Conservation (phyloP, 164 flowering plant species). For the Chimonanthus praecox region DNA sequence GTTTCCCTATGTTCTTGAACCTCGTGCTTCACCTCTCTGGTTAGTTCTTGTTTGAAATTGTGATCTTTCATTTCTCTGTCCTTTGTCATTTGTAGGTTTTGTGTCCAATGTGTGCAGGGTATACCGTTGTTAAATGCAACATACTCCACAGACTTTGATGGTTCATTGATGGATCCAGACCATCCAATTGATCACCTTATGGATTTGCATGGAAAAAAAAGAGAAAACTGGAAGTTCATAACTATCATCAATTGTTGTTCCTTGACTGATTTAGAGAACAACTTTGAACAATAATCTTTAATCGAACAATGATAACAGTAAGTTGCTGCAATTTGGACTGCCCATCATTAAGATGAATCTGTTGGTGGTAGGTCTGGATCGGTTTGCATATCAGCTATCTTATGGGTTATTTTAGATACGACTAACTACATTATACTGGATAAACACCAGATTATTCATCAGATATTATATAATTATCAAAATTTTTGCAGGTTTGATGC, state of each 20-base stretch:
- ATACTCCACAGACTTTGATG: neutral
- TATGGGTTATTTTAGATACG: neutral
- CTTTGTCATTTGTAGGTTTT: neutral
- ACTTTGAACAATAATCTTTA: too few species aligned
- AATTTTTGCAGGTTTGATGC: constrained; percentile 68
- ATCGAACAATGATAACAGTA: too few species aligned
- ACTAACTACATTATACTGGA: neutral
- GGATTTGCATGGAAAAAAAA: neutral
- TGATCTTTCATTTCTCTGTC: neutral
- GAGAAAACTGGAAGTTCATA: too few species aligned
- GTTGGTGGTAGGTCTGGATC: neutral
- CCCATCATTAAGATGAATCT: neutral
- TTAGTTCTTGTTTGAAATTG: constrained; percentile 23
- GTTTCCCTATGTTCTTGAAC: constrained; percentile 81
- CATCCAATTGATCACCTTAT: neutral
- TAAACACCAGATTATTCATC: neutral
- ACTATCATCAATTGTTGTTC: too few species aligned
- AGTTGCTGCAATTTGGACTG: too few species aligned
- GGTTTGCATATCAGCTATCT: neutral
- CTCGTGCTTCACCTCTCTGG: constrained; percentile 66
- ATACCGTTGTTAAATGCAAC: neutral
- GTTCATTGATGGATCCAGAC: neutral
- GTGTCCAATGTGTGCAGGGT: neutral
- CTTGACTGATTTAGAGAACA: neutral
- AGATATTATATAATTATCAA: constrained; percentile 17